Conservation (phyloP, 441 rosid species). For the Isatis lusitanica region DNA sequence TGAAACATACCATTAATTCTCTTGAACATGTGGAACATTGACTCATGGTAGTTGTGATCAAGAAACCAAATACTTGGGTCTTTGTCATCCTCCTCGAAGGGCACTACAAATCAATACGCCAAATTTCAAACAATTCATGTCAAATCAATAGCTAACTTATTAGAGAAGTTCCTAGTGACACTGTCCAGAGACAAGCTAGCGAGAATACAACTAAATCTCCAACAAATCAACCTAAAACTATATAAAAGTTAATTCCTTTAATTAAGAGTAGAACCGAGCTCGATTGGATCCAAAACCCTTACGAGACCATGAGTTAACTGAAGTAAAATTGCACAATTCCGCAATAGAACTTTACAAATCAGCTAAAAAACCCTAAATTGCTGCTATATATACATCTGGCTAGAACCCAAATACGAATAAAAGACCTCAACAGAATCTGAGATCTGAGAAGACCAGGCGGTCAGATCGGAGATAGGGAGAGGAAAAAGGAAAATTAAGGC, state of each 20-base stretch:
- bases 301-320: background rate
- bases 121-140: conserved; percentile 15
- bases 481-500: background rate
- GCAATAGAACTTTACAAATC: background rate
- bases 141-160: background rate
- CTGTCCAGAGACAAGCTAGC: conserved; percentile 16
- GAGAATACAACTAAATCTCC: background rate
- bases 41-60: conserved; percentile 68
- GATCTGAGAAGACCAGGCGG: conserved; percentile 19
- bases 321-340: background rate
- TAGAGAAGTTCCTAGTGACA: background rate
- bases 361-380: conserved; percentile 18
- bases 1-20: conserved; percentile 57
- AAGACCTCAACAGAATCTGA: background rate
- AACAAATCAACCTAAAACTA: background rate
- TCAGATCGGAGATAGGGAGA: conserved; percentile 1
- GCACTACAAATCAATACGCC: conserved; percentile 43
- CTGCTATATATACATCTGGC: background rate
- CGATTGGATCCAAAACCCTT: conserved; percentile 12
- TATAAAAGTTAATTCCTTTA: background rate
- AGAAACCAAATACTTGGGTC: conserved; percentile 69
- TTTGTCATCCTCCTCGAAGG: conserved; percentile 65
- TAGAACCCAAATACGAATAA: background rate
- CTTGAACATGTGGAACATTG: conserved; percentile 75
- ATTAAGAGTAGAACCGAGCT: background rate